Percentiles rank a stretch among this genome's conserved stretches.
phyloP scores from a whole-genome alignment of 2,329 filamentous ascomycete genomes.

The Pseudocercospora eumusae region DNA sequence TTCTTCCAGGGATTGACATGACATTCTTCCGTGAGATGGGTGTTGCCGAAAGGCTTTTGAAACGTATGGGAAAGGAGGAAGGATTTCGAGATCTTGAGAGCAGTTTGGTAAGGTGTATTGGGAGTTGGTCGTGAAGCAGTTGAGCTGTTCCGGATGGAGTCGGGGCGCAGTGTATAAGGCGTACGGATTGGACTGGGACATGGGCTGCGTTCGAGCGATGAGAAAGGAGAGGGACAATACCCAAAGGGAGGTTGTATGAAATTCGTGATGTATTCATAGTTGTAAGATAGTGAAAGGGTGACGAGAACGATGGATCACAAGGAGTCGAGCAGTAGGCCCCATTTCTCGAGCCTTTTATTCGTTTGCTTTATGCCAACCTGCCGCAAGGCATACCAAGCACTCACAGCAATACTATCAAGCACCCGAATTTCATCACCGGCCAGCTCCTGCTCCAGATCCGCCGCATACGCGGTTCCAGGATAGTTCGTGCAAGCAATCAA shows the following conservation, averaged over 20 bases:
- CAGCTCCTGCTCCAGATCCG: conserved; percentile 30
- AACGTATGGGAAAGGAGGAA: conserved; percentile 32
- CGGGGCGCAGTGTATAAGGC: not conserved
- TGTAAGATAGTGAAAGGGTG: not conserved
- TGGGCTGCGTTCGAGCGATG: not conserved
- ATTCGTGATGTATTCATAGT: not conserved
- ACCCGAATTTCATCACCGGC: conserved; percentile 32
- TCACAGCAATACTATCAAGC: conserved; percentile 41
- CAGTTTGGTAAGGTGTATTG: conserved; percentile 14
- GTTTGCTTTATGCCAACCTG: conserved; percentile 16
- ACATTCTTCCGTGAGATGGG: conserved; percentile 25
- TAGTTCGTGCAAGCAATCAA: conserved; percentile 42
- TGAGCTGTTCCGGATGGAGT: not conserved
- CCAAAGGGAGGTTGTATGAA: not conserved
- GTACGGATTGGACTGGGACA: not conserved
- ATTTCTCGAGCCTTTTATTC: conserved; percentile 15
- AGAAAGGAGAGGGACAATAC: not conserved
- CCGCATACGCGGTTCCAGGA: conserved; percentile 36
- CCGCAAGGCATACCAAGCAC: conserved; percentile 38
- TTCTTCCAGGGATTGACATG: conserved; percentile 26
- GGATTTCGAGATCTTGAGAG: conserved; percentile 31
- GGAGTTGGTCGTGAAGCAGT: conserved; percentile 2
- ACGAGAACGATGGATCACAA: conserved; percentile 1
- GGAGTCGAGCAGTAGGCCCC: conserved; percentile 25
- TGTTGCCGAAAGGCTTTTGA: conserved; percentile 38